Conservation (phyloP, 176 grass and related monocot genomes). For the Zea luxurians region DNA sequence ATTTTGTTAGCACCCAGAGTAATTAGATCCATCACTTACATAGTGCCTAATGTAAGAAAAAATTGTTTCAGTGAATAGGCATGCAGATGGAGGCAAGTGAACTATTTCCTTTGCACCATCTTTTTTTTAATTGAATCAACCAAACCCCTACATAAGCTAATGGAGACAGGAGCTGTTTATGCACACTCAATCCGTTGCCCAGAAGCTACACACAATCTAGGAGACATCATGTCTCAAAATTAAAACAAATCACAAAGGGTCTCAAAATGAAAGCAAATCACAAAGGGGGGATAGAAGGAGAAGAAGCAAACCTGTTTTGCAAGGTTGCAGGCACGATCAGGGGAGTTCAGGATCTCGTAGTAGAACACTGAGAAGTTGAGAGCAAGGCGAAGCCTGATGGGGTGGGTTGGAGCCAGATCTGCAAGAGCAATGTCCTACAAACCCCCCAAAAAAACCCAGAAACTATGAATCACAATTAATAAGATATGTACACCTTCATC, state of each 20-base stretch:
- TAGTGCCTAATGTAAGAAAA: not conserved
- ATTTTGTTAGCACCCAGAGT: not conserved
- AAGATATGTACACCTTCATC: too few relatives aligned
- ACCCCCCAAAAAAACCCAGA: too few relatives aligned
- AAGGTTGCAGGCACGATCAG: slow-evolving; percentile 75
- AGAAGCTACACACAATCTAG: not conserved
- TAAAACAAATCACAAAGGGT: not conserved
- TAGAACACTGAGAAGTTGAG: slow-evolving; percentile 91
- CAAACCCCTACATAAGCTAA: too few relatives aligned
- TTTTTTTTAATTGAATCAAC: too few relatives aligned
- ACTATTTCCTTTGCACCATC: not conserved
- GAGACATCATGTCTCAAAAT: not conserved
- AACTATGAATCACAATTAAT: too few relatives aligned
- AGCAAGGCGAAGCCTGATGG: slow-evolving; percentile 41
- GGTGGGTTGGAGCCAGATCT: too few relatives aligned
- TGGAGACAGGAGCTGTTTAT: not conserved
- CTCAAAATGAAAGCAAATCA: too few relatives aligned
- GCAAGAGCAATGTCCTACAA: too few relatives aligned
- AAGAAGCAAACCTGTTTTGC: slow-evolving; percentile 58
- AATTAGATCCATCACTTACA: not conserved
- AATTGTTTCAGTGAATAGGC: not conserved
- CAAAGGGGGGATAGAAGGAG: not conserved
- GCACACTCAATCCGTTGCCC: not conserved
- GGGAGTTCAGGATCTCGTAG: slow-evolving; percentile 87
- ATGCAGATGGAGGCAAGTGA: not conserved